Evolutionary conservation across 192 early-diverging fungal species (phyloP).

Genomic region (Backusella sp.): DNA sequence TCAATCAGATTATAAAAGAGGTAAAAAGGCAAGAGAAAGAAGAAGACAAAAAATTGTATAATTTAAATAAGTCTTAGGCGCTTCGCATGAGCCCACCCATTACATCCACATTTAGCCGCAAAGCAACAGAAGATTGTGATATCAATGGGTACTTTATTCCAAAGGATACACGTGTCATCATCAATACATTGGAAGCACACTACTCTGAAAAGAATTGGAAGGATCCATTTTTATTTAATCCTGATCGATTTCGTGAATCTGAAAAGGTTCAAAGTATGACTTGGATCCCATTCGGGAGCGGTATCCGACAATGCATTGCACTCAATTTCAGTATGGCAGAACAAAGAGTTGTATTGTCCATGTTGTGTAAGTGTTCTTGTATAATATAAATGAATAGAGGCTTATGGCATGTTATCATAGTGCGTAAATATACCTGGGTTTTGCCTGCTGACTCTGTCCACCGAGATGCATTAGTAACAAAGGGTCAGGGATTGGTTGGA

Average conservation of each 20-base stretch:
- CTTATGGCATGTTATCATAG: conserved; percentile 16
- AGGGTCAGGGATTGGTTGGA: conserved; percentile 8
- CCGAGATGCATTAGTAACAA: background rate
- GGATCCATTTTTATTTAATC: conserved; percentile 20
- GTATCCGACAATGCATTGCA: conserved; percentile 57
- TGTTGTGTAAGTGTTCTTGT: conserved; percentile 30
- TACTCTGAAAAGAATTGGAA: conserved; percentile 15
- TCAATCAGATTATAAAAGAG: conserved; percentile 25
- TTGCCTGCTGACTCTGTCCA: conserved; percentile 23
- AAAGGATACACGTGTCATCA: conserved; percentile 7
- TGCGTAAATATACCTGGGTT: conserved; percentile 27
- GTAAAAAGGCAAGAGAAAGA: too few relatives aligned
- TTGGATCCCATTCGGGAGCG: conserved; percentile 58
- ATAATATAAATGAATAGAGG: background rate
- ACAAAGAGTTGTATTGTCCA: conserved; percentile 51
- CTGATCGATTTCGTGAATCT: conserved; percentile 24
- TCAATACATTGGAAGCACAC: conserved; percentile 17
- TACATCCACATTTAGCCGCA: background rate
- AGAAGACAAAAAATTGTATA: too few relatives aligned
- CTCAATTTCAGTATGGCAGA: conserved; percentile 59
- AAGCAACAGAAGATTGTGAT: conserved; percentile 3
- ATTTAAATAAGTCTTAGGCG: background rate
- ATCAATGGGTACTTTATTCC: conserved; percentile 14
- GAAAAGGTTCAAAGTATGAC: conserved; percentile 26
- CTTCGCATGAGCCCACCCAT: background rate